Percentiles rank a stretch among this genome's conserved stretches.
Conservation (phyloP, 139 green algal species). For the Chlorella sp. region DNA sequence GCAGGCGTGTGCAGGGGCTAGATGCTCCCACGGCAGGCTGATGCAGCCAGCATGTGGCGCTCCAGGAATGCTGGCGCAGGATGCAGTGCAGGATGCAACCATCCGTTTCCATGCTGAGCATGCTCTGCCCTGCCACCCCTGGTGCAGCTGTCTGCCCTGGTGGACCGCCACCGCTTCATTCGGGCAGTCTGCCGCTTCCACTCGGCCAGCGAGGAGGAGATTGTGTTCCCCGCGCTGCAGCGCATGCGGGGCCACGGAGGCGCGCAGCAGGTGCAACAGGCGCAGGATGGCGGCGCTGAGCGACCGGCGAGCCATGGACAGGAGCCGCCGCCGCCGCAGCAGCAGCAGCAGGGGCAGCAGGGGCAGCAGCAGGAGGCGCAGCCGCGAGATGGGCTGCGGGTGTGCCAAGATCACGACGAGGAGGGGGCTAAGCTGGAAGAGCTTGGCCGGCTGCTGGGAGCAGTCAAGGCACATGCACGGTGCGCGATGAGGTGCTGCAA, state of each 20-base stretch:
- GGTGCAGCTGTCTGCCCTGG: constrained; percentile 70
- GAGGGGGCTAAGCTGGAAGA: constrained; percentile 80
- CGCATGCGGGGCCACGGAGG: constrained; percentile 42
- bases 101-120: no score
- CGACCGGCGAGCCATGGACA: not conserved
- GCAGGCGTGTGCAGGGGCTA: no score
- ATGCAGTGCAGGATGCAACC: no score
- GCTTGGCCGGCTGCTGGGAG: constrained; percentile 80
- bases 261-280: not conserved
- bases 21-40: no score
- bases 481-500: no score
- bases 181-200: constrained; percentile 91
- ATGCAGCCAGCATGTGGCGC: no score
- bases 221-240: constrained; percentile 85
- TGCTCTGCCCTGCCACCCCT: no score
- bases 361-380: not conserved
- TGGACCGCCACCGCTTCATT: constrained; percentile 89
- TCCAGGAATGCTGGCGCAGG: no score
- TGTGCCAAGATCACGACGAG: constrained; percentile 76
- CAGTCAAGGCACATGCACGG: constrained; percentile 78
- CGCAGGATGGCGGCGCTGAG: not conserved
- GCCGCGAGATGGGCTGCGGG: not conserved
- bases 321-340: not conserved
- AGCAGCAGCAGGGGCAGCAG: not conserved
- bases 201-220: constrained; percentile 90